phyloP scores from a whole-genome alignment of 1,284 basidiomycete genomes.

The Marasmius sp. region DNA sequence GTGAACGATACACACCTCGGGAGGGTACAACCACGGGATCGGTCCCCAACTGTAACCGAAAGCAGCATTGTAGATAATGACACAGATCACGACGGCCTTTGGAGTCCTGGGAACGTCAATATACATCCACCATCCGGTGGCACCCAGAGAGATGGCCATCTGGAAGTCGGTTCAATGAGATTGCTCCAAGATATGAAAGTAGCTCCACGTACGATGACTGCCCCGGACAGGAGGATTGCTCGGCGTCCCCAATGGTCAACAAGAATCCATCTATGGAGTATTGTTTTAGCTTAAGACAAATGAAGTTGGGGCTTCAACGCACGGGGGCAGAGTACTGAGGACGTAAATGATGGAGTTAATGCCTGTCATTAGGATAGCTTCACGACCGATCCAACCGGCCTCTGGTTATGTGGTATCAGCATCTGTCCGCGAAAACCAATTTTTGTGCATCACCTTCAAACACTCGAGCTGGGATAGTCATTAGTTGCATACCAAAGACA shows the following conservation, averaged over 20 bases:
- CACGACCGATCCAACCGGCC: constrained; percentile 96
- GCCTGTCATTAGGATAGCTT: constrained; percentile 97
- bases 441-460: constrained; percentile 68
- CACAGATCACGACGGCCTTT: constrained; percentile 87
- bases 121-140: constrained; percentile 92
- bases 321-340: constrained; percentile 82
- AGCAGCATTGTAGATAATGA: constrained; percentile 92
- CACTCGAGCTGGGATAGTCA: constrained; percentile 56
- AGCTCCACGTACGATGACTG: constrained; percentile 65
- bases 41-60: constrained; percentile 89
- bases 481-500: constrained; percentile 11
- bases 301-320: constrained; percentile 27
- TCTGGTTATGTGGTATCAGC: constrained; percentile 42
- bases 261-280: constrained; percentile 80
- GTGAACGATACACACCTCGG: constrained; percentile 52
- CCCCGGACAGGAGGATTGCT: constrained; percentile 88
- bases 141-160: constrained; percentile 79
- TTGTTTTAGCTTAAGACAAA: constrained; percentile 4
- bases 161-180: constrained; percentile 26
- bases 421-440: neutral
- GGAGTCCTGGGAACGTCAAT: constrained; percentile 86
- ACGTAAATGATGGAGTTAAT: constrained; percentile 91
- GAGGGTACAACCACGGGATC: constrained; percentile 87
- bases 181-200: neutral
- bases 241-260: constrained; percentile 92